These are phyloP conservation scores for Cordia subcordata DNA, from an alignment of 257 asterid species.

Conservation along the genomic window DNA sequence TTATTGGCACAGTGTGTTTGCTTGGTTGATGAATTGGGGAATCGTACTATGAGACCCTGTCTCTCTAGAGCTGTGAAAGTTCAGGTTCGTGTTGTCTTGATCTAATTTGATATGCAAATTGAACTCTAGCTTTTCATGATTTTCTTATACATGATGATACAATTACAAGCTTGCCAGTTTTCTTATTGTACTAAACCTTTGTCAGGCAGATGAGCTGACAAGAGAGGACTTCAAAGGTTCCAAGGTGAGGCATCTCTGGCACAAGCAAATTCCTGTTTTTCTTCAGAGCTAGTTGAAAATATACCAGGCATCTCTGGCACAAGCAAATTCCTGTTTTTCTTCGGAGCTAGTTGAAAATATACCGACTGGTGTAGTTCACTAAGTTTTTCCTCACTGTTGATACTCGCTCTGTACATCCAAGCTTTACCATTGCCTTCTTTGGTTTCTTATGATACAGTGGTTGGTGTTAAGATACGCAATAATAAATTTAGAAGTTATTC, in stretches of 20 bases:
- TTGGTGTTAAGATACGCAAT: conserved; percentile 81
- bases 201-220: conserved; percentile 77
- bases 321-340: neutral
- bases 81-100: conserved; percentile 50
- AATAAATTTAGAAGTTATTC: conserved; percentile 62
- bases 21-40: conserved; percentile 85
- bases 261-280: neutral
- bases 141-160: neutral
- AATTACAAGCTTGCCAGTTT: no score
- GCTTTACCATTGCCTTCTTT: no score
- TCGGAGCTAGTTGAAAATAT: no score
- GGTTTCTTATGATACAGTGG: conserved; percentile 60
- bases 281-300: no score
- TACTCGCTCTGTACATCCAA: no score
- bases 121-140: conserved; percentile 9
- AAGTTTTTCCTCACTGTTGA: no score
- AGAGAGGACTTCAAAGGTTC: conserved; percentile 77
- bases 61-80: conserved; percentile 77
- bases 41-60: conserved; percentile 98
- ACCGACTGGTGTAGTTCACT: no score
- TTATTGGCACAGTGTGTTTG: conserved; percentile 74
- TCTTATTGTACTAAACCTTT: neutral
- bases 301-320: conserved; percentile 16
- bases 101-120: conserved; percentile 9
- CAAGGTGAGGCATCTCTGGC: conserved; percentile 50